Evolutionary conservation across 2,329 filamentous ascomycete genomes (phyloP), one percentile per base, ranked within the genome.

Genomic region (Clarireedia homoeocarpa): DNA sequence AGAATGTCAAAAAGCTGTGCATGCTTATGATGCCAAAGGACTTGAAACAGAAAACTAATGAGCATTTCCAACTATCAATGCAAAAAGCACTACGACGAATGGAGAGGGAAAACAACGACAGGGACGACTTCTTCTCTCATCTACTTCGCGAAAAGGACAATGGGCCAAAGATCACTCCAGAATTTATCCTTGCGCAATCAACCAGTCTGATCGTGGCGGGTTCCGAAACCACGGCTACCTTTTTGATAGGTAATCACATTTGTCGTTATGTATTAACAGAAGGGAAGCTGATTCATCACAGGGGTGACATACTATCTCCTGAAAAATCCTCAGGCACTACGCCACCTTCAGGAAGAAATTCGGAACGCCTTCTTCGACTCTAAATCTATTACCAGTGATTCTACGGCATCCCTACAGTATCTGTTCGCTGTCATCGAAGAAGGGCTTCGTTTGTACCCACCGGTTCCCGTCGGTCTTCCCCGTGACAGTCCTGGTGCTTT

Each of bases 81-180:
- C 17, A 45, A 51, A 55, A 55, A 51, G 47, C 53, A 45, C 30
- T 24, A 5, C 39, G 38, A 34, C 47, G 47, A 10, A 51, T 55
- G 38, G 39, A 55, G 20, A 40, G 53, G 27, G 53, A 27, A 23
- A 44, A 51, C 26, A 45, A 36, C 12, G 27, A 51, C n/a, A 48
- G 30, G 24, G 54, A 56, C n/a, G 53, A 56, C 36, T 52, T 55
- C 14, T 56, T 52, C 34, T 56, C 53, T 15, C 48, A 56, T 38
- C 40, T 52, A 30, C 15, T 47, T 6, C 39, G 42, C 4, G 30
- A 56, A 20, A 52, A 47, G 24, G 48, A 52, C 3, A 56, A 52
- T 9, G 54, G 54, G 23, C 48, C 54, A 47, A 47, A 39, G 10
- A 52, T 56, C n/a, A 47, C 54, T 15, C 53, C 24, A 1, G 30